Evolutionary conservation across 208 protist species (phyloP).

Genomic region (Blastocrithidia nonstop): DNA sequence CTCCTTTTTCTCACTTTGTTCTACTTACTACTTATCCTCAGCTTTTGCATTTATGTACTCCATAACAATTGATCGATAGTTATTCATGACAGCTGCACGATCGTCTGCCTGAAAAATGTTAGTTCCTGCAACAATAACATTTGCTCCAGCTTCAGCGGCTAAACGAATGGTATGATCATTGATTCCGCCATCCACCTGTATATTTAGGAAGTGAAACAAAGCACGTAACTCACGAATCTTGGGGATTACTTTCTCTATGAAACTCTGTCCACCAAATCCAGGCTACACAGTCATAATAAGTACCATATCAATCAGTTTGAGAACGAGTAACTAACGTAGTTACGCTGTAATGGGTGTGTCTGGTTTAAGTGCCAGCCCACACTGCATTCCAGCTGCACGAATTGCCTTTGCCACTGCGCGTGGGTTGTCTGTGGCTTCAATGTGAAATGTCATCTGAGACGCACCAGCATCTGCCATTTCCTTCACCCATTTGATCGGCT

Average conservation of each 20-base stretch:
- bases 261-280: conserved; percentile 98
- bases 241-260: conserved; percentile 94
- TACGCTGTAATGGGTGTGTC: conserved; percentile 57
- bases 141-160: conserved; percentile 92
- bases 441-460: conserved; percentile 89
- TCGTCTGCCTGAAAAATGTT: conserved; percentile 83
- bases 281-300: conserved; percentile 98
- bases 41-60: conserved; percentile 8
- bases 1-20: no score
- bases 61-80: no score
- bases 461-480: conserved; percentile 83
- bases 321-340: conserved; percentile 35
- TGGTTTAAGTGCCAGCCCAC: conserved; percentile 95
- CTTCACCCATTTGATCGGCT: conserved; percentile 81
- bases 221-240: conserved; percentile 89
- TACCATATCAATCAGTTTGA: conserved; percentile 92
- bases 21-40: background rate
- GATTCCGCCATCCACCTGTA: conserved; percentile 98
- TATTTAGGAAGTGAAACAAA: conserved; percentile 84
- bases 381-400: conserved; percentile 67
- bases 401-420: conserved; percentile 48
- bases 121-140: conserved; percentile 97
- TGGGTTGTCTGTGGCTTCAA: conserved; percentile 78
- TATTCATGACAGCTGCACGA: conserved; percentile 24
- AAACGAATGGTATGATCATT: conserved; percentile 84